Percentiles rank a stretch among this genome's conserved stretches.
Conservation (phyloP, 2,329 filamentous ascomycete genomes). For the Magnaporthiopsis rhizophila region DNA sequence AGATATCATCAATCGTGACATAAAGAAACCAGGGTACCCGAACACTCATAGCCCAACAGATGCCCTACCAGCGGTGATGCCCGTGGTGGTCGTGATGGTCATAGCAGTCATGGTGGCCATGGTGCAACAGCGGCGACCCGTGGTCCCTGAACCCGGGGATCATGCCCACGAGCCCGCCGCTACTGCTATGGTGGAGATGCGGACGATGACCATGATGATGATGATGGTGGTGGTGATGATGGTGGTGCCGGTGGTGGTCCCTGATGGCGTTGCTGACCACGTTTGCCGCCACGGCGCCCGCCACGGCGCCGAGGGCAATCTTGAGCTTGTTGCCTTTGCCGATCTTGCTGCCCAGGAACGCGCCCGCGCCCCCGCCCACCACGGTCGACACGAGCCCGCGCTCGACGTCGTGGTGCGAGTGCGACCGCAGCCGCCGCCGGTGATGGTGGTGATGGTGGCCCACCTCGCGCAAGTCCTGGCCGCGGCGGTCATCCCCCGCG, state of each 20-base stretch:
- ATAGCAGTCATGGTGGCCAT: slow-evolving; percentile 3
- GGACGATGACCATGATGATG: slow-evolving; percentile 3
- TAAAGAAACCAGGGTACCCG: neutral
- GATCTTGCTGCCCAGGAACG: slow-evolving; percentile 42
- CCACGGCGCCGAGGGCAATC: slow-evolving; percentile 40
- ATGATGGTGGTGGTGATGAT: slow-evolving; percentile 7
- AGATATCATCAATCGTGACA: neutral
- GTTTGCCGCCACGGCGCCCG: slow-evolving; percentile 47
- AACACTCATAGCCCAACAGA: neutral
- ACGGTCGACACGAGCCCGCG: slow-evolving; percentile 46
- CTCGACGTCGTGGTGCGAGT: slow-evolving; percentile 30
- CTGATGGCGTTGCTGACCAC: slow-evolving; percentile 34
- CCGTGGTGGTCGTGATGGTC: neutral
- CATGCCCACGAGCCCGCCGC: slow-evolving; percentile 2
- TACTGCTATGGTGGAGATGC: slow-evolving; percentile 4
- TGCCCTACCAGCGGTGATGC: neutral
- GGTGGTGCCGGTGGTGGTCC: slow-evolving; percentile 16
- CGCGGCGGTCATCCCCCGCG: slow-evolving; percentile 2
- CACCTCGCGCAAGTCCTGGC: slow-evolving; percentile 6
- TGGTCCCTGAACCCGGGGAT: slow-evolving; percentile 3
- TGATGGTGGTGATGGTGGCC: slow-evolving; percentile 7
- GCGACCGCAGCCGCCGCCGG: slow-evolving; percentile 2
- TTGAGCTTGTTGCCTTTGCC: slow-evolving; percentile 41
- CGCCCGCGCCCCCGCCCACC: slow-evolving; percentile 42
- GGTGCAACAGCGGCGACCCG: neutral